Base-by-base conservation (phyloP, 192 early-diverging fungal species). In the Physocladia obscura region DNA sequence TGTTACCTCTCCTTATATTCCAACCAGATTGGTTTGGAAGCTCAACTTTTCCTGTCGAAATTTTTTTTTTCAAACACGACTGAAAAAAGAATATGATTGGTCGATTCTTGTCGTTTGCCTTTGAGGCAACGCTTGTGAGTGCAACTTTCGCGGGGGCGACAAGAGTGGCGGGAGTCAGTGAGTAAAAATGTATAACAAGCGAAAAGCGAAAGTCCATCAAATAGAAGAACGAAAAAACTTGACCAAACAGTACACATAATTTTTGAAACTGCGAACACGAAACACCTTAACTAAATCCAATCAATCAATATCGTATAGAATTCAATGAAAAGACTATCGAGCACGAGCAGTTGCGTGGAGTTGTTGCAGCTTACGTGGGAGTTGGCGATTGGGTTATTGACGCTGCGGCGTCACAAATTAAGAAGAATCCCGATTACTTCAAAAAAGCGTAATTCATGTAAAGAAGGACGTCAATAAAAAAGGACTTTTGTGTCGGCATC, bases 331-430 rank as follows among this genome's bases (percentile, higher is more conserved):
- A 58, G 49, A 80, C 64, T 37, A 77, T 80, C 31, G 79, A 79
- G 39, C 74, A 78, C 76, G 79, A 78, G 24, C 65, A 69, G n/a
- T 31, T 64, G 17, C 69, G 79, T 31, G 69, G 67, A 8, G 50
- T 64, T 13, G 56, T 77, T 4, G 5, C n/a, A 21, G 49, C 44
- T 26, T 77, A 77, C 51, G n/a, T 77, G 29, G 31, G 44, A 2
- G 65, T 78, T 47, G 79, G 79, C 6, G 79, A 81, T 29, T 77
- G 69, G 68, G 74, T 76, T 4, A 32, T 81, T 27, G 71, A 78
- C 40, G 31, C 35, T 5, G 44, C 73, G 2, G 73, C 73, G 2
- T 19, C 38, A 8, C 76, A 81, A 39, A 39, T 81, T 29, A 78
- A 69, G 55, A 73, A 71, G 2, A 24, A 67, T n/a, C 64, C 74